Evolutionary conservation across 2,329 filamentous ascomycete genomes (phyloP).

Genomic region (Drechslerella coelobrocha): DNA sequence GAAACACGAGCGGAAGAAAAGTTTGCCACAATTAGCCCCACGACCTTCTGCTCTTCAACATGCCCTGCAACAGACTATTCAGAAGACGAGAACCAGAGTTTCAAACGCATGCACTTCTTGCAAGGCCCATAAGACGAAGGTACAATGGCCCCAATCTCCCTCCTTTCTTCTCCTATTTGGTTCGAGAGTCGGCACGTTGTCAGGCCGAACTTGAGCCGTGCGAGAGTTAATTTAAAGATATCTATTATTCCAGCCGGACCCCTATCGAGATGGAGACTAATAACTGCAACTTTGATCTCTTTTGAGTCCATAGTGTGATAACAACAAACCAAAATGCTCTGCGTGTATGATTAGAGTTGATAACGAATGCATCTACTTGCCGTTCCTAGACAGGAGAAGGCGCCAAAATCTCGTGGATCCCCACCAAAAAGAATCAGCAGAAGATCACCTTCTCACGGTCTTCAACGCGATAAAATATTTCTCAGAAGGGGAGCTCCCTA

Average conservation of each 20-base stretch:
- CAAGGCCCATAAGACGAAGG: constrained; percentile 10
- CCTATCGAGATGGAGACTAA: not conserved
- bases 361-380: constrained; percentile 3
- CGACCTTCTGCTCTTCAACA: not conserved
- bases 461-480: constrained; percentile 11
- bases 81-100: constrained; percentile 11
- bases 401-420: not conserved
- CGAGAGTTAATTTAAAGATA: not conserved
- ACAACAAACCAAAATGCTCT: constrained; percentile 15
- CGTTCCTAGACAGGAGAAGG: constrained; percentile 9
- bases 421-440: not conserved
- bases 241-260: not conserved
- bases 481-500: constrained; percentile 8
- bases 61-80: not conserved
- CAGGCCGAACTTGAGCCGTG: not conserved
- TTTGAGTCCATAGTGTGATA: constrained; percentile 7
- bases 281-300: not conserved
- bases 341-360: not conserved
- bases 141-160: not conserved
- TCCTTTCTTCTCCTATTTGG: not conserved
- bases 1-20: too few species aligned
- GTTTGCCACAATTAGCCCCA: constrained; percentile 6
- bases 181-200: not conserved
- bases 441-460: not conserved
- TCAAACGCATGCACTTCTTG: constrained; percentile 8